Evolutionary conservation across 352 stramenopile genomes (phyloP).

Genomic region (Pythium diclinum): DNA sequence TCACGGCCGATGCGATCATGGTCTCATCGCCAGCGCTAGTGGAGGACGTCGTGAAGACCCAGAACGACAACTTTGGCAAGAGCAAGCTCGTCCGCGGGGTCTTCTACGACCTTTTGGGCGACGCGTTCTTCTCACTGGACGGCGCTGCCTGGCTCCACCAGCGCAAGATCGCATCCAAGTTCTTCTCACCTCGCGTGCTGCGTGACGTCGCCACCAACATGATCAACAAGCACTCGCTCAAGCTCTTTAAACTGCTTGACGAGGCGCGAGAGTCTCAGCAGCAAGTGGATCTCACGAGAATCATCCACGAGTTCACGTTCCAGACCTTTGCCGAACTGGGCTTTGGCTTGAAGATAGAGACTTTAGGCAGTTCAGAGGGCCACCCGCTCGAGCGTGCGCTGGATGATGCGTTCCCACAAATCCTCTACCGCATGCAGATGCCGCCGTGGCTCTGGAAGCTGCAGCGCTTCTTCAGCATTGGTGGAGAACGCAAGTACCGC

Average conservation of each 20-base stretch:
- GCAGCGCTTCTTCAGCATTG: slow-evolving; percentile 14
- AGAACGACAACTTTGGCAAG: slow-evolving; percentile 17
- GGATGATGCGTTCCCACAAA: slow-evolving; percentile 3
- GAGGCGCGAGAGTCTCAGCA: background rate
- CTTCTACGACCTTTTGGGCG: slow-evolving; percentile 18
- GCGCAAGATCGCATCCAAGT: slow-evolving; percentile 19
- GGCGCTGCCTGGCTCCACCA: slow-evolving; percentile 17
- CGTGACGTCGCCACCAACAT: slow-evolving; percentile 12
- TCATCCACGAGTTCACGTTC: slow-evolving; percentile 1
- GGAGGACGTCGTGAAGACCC: slow-evolving; percentile 20
- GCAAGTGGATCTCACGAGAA: background rate
- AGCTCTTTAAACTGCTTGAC: slow-evolving; percentile 5
- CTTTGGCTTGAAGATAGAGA: slow-evolving; percentile 1
- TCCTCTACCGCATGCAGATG: slow-evolving; percentile 13
- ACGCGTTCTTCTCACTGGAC: slow-evolving; percentile 22
- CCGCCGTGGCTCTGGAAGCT: slow-evolving; percentile 22
- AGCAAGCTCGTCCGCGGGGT: slow-evolving; percentile 3
- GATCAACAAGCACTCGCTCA: slow-evolving; percentile 18
- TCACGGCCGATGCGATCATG: slow-evolving; percentile 14
- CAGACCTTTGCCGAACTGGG: slow-evolving; percentile 5
- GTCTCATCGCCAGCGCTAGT: slow-evolving; percentile 16
- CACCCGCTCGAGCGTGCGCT: slow-evolving; percentile 17
- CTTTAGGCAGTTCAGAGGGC: background rate
- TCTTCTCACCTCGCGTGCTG: slow-evolving; percentile 19
- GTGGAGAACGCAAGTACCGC: slow-evolving; percentile 5